Percentiles rank a stretch among this genome's conserved stretches.
Conservation (phyloP, 192 early-diverging fungal genomes). For the Umbelopsis sp. region DNA sequence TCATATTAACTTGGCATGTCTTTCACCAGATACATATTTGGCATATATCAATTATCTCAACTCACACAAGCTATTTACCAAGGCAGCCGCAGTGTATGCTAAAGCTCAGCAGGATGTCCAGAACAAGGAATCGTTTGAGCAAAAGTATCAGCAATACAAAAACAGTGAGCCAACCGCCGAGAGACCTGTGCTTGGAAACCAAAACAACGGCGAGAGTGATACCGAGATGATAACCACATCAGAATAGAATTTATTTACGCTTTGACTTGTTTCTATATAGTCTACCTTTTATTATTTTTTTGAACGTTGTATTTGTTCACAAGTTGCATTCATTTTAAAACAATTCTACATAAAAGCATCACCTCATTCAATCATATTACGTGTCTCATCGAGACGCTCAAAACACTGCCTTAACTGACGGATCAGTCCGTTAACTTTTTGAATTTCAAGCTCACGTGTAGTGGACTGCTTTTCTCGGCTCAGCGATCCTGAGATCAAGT, state of each 20-base stretch:
- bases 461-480: too few relatives aligned
- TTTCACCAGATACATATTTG: slow-evolving; percentile 42
- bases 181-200: not conserved
- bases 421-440: too few relatives aligned
- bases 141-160: slow-evolving; percentile 24
- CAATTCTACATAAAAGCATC: slow-evolving; percentile 7
- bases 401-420: too few relatives aligned
- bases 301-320: slow-evolving; percentile 14
- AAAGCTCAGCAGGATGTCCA: slow-evolving; percentile 56
- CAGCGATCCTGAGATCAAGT: too few relatives aligned
- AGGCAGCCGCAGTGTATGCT: slow-evolving; percentile 59
- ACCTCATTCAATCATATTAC: not conserved
- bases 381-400: too few relatives aligned
- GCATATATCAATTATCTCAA: slow-evolving; percentile 45
- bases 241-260: slow-evolving; percentile 2
- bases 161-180: not conserved
- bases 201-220: not conserved
- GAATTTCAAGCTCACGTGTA: too few relatives aligned
- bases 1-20: slow-evolving; percentile 1
- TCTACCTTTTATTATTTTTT: not conserved
- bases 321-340: slow-evolving; percentile 16
- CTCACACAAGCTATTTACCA: slow-evolving; percentile 49
- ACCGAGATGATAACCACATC: slow-evolving; percentile 19
- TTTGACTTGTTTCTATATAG: not conserved
- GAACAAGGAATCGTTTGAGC: slow-evolving; percentile 58